Evolutionary conservation across 148 eudicot species (phyloP).

Genomic region (Chenopodium berlandieri): DNA sequence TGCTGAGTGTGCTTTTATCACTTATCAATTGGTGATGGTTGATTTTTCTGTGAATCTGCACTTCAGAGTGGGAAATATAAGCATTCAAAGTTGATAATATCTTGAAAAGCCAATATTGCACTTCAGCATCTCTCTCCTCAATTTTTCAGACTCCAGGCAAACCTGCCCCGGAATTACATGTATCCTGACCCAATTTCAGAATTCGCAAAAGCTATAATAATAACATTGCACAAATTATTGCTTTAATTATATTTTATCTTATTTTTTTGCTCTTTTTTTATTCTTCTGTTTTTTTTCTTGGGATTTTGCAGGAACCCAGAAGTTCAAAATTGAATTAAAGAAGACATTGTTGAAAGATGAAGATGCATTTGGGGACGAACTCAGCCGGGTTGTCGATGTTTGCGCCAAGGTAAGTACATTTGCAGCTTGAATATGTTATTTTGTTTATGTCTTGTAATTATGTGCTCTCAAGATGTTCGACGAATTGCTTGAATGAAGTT

Average conservation of each 20-base stretch:
- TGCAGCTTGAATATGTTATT: not conserved
- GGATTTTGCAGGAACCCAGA: constrained; percentile 36
- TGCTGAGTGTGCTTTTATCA: too few species aligned
- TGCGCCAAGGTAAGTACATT: constrained; percentile 45
- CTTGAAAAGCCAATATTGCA: too few species aligned
- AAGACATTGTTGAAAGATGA: constrained; percentile 37
- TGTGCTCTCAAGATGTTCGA: constrained; percentile 32
- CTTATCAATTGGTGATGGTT: too few species aligned
- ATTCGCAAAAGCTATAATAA: constrained; percentile 43
- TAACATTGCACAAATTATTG: not conserved
- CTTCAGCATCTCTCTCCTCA: constrained; percentile 8
- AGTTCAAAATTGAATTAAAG: constrained; percentile 42
- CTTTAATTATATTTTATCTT: not conserved
- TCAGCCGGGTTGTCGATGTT: constrained; percentile 36
- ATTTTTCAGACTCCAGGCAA: constrained; percentile 21
- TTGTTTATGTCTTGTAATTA: not conserved
- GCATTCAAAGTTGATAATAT: too few species aligned
- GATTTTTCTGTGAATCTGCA: too few species aligned
- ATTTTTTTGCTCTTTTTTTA: not conserved
- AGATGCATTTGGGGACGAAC: constrained; percentile 39
- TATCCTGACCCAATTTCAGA: constrained; percentile 63
- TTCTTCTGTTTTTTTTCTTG: not conserved
- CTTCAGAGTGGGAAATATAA: too few species aligned
- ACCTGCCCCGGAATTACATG: constrained; percentile 31
- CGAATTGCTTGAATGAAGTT: constrained; percentile 25